Evolutionary conservation across 1,284 basidiomycete genomes (phyloP).

Genomic region (Ustilago esculenta): DNA sequence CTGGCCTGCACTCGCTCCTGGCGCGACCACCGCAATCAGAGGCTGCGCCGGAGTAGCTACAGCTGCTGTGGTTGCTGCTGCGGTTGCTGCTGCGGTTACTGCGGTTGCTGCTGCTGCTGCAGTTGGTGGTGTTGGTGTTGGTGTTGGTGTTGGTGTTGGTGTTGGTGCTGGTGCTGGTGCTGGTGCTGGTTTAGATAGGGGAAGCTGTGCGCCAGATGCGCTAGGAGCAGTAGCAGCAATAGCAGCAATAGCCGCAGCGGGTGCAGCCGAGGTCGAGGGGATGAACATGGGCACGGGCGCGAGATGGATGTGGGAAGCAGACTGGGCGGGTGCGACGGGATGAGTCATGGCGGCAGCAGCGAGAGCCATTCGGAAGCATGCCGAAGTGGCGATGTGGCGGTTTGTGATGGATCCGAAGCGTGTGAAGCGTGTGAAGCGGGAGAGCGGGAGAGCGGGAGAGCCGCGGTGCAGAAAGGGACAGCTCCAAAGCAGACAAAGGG

Average conservation of each 20-base stretch:
- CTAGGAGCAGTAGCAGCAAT: no score
- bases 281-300: no score
- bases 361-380: slow-evolving; percentile 14
- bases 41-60: background rate
- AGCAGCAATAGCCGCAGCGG: no score
- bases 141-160: background rate
- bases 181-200: background rate
- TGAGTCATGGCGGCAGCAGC: slow-evolving; percentile 24
- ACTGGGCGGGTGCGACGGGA: no score
- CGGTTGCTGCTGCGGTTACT: background rate
- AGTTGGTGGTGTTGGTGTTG: background rate
- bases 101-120: background rate
- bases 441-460: no score
- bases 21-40: background rate
- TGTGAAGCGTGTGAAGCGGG: no score
- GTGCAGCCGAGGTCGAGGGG: no score
- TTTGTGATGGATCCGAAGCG: no score
- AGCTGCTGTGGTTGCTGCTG: slow-evolving; percentile 6
- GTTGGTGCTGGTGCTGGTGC: background rate
- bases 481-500: no score
- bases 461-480: slow-evolving; percentile 8
- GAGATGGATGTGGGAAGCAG: no score
- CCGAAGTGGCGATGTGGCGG: slow-evolving; percentile 11
- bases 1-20: background rate
- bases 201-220: no score